Conservation (phyloP, 805 yeast species). For the Suhomyces vadensis region DNA sequence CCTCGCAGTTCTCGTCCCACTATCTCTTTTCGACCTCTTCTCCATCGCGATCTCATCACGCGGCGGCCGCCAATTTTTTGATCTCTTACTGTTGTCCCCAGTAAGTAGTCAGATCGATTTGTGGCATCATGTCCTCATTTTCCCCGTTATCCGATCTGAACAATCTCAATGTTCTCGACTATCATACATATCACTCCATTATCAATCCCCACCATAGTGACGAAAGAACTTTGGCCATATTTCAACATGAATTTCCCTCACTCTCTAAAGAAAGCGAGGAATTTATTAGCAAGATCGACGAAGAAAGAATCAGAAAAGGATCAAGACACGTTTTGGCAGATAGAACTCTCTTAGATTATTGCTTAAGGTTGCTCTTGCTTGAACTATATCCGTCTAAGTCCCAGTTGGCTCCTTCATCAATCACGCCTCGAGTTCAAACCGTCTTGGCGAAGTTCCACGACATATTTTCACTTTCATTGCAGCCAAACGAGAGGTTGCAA, state of each 20-base stretch:
- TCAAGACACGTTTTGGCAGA: slow-evolving; percentile 5
- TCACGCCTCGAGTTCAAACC: neutral
- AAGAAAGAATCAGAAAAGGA: slow-evolving; percentile 6
- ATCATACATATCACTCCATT: slow-evolving; percentile 19
- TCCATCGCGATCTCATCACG: neutral
- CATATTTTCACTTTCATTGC: neutral
- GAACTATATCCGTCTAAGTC: neutral
- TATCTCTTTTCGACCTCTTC: neutral
- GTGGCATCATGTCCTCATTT: neutral
- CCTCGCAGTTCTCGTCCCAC: neutral
- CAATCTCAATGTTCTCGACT: slow-evolving; percentile 11
- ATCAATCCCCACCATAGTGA: slow-evolving; percentile 22
- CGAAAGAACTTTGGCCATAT: slow-evolving; percentile 19
- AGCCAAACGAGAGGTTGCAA: no score
- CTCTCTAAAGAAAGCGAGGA: slow-evolving; percentile 2
- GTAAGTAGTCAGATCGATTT: no score
- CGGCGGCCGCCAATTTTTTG: neutral
- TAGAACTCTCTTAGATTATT: slow-evolving; percentile 7
- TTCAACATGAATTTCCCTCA: slow-evolving; percentile 15
- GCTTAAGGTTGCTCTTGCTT: neutral
- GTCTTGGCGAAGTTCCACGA: neutral
- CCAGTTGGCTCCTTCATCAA: neutral
- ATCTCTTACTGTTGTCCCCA: neutral
- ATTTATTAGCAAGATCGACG: slow-evolving; percentile 4
- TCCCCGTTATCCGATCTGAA: slow-evolving; percentile 1